phyloP scores from a whole-genome alignment of 768 basidiomycete species.

The Pleurotus tuoliensis region DNA sequence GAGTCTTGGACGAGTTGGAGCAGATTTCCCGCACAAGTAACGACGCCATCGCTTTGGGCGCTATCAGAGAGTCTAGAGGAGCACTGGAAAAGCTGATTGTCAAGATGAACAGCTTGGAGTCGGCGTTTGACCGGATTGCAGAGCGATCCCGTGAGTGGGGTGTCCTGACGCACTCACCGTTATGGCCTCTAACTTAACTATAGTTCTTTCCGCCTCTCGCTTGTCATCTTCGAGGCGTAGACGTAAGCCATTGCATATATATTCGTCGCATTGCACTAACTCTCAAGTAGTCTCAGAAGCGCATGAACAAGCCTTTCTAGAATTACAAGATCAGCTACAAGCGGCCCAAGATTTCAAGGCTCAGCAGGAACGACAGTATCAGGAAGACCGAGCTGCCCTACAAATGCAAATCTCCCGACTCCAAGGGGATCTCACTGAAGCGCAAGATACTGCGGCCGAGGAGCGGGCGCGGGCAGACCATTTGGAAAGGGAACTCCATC shows the following conservation, averaged over 20 bases:
- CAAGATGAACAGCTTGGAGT: conserved; percentile 77
- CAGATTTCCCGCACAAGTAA: conserved; percentile 42
- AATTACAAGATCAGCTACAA: conserved; percentile 65
- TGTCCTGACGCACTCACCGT: not conserved
- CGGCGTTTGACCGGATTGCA: conserved; percentile 81
- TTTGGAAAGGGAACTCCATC: conserved; percentile 62
- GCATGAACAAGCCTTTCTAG: conserved; percentile 73
- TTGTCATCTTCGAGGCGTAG: conserved; percentile 65
- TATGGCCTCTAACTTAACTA: not conserved
- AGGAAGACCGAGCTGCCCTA: conserved; percentile 53
- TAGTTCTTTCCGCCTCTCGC: conserved; percentile 77
- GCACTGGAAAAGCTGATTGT: conserved; percentile 65
- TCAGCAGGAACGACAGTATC: conserved; percentile 52
- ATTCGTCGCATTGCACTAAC: conserved; percentile 7
- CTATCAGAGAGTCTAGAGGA: conserved; percentile 58
- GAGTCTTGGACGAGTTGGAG: conserved; percentile 63
- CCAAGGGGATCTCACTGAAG: conserved; percentile 36
- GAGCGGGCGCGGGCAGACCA: conserved; percentile 53
- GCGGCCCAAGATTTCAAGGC: conserved; percentile 51
- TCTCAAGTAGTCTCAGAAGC: conserved; percentile 55
- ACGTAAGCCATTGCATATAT: conserved; percentile 42
- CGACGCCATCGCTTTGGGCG: conserved; percentile 43
- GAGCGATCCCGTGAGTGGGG: conserved; percentile 70
- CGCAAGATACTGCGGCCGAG: conserved; percentile 29
- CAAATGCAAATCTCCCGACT: conserved; percentile 57